These are phyloP conservation scores for Cutaneotrichosporon mucoides DNA, from an alignment of 1,284 basidiomycete species.

Conservation along the genomic window DNA sequence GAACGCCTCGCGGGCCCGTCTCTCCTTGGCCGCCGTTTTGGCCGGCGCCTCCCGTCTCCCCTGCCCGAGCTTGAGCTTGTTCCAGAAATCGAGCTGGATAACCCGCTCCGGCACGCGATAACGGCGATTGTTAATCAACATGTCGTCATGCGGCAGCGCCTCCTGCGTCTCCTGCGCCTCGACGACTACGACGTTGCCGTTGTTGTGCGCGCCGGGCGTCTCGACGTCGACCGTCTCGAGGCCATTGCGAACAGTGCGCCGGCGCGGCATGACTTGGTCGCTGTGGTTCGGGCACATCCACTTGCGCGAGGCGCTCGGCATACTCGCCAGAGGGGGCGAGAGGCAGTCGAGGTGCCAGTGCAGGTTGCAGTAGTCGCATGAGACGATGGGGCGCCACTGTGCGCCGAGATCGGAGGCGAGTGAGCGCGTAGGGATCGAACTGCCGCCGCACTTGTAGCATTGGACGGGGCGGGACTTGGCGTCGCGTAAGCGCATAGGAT, in stretches of 20 bases:
- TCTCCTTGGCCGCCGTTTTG: conserved; percentile 3
- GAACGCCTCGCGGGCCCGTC: conserved; percentile 3
- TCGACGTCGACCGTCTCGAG: conserved; percentile 65
- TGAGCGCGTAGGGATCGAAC: conserved; percentile 53
- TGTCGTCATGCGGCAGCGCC: conserved; percentile 46
- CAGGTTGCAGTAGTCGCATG: conserved; percentile 91
- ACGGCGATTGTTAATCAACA: conserved; percentile 59
- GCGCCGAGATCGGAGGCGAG: conserved; percentile 39
- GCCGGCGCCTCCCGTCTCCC: conserved; percentile 9
- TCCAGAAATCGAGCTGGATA: conserved; percentile 94
- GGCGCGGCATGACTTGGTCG: conserved; percentile 70
- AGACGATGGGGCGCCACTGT: conserved; percentile 61
- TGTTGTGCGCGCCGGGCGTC: conserved; percentile 69
- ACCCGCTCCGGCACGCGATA: conserved; percentile 92
- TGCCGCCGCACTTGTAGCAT: conserved; percentile 83
- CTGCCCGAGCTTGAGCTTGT: conserved; percentile 58
- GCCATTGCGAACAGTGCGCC: conserved; percentile 68
- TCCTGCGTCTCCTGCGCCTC: conserved; percentile 56
- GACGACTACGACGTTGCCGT: conserved; percentile 85
- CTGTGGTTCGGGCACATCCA: conserved; percentile 99
- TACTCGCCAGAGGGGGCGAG: conserved; percentile 76
- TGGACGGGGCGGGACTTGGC: conserved; percentile 73
- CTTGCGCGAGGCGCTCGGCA: conserved; percentile 83
- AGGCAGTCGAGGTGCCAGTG: conserved; percentile 98
- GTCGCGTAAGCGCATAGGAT: conserved; percentile 81